Percentiles rank a stretch among this genome's conserved stretches.
These are phyloP conservation scores for Staphylotrichum longicolle DNA, from an alignment of 495 filamentous ascomycete genomes.

Conservation along the genomic window DNA sequence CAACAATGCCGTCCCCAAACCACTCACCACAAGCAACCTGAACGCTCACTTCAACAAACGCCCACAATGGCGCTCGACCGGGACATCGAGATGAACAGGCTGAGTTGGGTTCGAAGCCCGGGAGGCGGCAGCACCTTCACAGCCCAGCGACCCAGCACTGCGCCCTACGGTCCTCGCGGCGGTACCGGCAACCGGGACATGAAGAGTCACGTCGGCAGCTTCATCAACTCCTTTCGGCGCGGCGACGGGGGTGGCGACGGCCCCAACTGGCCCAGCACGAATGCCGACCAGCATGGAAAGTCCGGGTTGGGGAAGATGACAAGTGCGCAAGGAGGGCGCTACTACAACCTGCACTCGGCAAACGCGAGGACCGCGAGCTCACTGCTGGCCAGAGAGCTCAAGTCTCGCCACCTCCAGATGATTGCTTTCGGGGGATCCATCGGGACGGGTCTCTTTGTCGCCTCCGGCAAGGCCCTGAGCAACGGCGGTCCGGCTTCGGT, in stretches of 20 bases:
- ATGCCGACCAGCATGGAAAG: not conserved
- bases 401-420: conserved; percentile 90
- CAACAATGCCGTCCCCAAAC: no score
- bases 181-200: not conserved
- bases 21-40: not conserved
- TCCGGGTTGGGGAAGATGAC: no score
- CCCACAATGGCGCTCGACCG: not conserved
- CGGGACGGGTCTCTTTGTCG: conserved; percentile 89
- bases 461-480: conserved; percentile 73
- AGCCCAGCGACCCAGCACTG: not conserved
- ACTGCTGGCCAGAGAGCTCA: conserved; percentile 70
- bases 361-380: conserved; percentile 72
- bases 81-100: not conserved
- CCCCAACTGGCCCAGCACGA: no score
- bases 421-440: conserved; percentile 96
- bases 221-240: not conserved
- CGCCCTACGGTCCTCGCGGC: not conserved
- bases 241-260: not conserved
- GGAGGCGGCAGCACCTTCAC: not conserved
- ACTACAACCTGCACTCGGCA: conserved; percentile 72
- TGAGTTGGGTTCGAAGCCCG: not conserved
- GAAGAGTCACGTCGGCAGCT: not conserved
- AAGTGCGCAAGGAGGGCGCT: no score
- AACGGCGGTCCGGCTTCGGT: conserved; percentile 82
- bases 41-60: not conserved